These are phyloP conservation scores for Dryas drummondii DNA, from an alignment of 306 rosid genomes.

Conservation along the genomic window DNA sequence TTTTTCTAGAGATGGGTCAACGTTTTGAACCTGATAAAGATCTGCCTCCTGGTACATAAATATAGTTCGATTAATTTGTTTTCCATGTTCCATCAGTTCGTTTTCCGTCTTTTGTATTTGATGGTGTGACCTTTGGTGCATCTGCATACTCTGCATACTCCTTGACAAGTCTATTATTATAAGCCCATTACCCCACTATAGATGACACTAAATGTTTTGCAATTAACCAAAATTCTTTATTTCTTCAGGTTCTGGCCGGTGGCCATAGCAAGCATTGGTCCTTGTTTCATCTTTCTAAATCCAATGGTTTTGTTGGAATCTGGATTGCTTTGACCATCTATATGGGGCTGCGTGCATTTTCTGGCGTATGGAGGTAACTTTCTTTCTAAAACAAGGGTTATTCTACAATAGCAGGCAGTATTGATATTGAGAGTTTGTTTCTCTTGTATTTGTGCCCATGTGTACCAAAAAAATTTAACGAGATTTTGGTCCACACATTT, in stretches of 20 bases:
- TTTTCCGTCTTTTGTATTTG: constrained; percentile 83
- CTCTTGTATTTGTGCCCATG: not conserved
- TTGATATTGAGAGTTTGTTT: no score
- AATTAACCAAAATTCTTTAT: not conserved
- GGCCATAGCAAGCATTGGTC: constrained; percentile 63
- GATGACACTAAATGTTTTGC: not conserved
- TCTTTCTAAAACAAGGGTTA: no score
- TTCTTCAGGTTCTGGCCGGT: constrained; percentile 64
- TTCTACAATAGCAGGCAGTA: no score
- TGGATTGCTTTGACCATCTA: constrained; percentile 91
- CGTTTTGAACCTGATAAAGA: constrained; percentile 69
- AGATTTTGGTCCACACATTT: no score
- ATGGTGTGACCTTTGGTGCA: constrained; percentile 93
- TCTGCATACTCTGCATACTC: constrained; percentile 90
- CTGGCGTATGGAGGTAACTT: constrained; percentile 84
- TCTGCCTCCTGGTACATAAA: constrained; percentile 65
- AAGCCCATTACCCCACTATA: not conserved
- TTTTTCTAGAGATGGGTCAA: constrained; percentile 52
- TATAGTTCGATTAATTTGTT: not conserved
- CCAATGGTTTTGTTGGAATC: constrained; percentile 75
- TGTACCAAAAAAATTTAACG: no score
- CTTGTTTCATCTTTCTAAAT: constrained; percentile 55
- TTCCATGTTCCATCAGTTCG: constrained; percentile 52
- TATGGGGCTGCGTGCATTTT: constrained; percentile 74
- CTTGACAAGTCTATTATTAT: constrained; percentile 38